Evolutionary conservation across 164 flowering plant species (phyloP), one percentile per base, ranked within the genome.

Genomic region (Magnolia sinica): DNA sequence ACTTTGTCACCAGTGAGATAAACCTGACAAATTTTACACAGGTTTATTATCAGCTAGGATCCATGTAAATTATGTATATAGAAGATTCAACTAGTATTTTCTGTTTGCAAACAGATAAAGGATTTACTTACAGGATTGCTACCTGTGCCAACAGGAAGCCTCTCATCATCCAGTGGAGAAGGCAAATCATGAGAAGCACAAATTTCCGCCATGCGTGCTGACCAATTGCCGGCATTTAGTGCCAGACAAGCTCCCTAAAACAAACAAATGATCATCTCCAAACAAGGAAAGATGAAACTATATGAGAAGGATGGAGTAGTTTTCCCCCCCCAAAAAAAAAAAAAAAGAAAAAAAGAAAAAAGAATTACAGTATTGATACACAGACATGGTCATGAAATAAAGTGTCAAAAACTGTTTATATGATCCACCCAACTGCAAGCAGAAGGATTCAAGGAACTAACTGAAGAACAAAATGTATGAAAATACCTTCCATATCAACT

Each of bases 61-160:
- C 45, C 45, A 37, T 37, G 45, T 58, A 58, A 58, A 13, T 5
- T 58, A 58, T 58, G 63, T 0, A 19, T 58, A 13, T 58, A 58
- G 23, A 64, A 1, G 20, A 64, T n/a, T 20, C 24, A 13, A 58
- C 18, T 58, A 19, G 63, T 58, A 65, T 24, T 68, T 18, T 68
- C 71, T 24, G 49, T 24, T 14, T 68, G 31, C 31, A 27, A 68
- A 29, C 31, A 31, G 49, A 68, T 27, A 64, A 20, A 64, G 6
- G 24, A 5, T 19, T 66, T 50, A 84, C 98, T 91, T 87, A 92
- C 99, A 81, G 99, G 99, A 85, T 95, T 95, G 89, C 99, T 95
- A 64, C 98, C 99, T 3, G 91, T 95, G 84, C 99, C 95, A 84
- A 90, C 95, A 75, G 99, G 99, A 88, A 93, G 85, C 86, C 72